Base-by-base conservation (phyloP, 345 rosid species). In the Leavenworthia alabamica region DNA sequence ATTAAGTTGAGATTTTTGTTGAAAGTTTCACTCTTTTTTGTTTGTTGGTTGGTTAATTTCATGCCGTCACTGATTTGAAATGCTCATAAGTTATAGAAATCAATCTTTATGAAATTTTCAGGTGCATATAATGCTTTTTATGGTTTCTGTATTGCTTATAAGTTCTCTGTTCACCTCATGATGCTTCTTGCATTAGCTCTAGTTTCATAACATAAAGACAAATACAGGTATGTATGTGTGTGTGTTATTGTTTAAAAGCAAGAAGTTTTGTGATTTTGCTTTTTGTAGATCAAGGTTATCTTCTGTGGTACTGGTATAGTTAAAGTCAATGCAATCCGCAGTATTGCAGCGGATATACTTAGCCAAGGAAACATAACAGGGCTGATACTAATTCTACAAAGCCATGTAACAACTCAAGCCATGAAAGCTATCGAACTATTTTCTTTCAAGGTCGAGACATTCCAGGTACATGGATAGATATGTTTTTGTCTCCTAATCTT, bases 361-460 rank as follows among this genome's bases (percentile, higher is more conserved):
- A 82, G 77, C 58, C 79, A 67, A 76, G 97, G 77, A 36, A 78
- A 72, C 23, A 72, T 89, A 47, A 72, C 79, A 16, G 83, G 89
- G 11, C 73, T 93, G 73, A 83, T 93, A 43, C 50, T 93, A 28
- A 52, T 93, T 62, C 65, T 93, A 79, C 91, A 85, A 80, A 83
- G 63, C 69, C 73, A 80, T 16, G 83, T 87, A 19, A 83, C 99
- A 40, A 85, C 58, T 53, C 96, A 82, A 75, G 99, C 97, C 57
- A 23, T 56, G 71, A 89, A 84, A 72, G 86, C 97, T 47, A 33
- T 82, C 31, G 91, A 87, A 58, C 77, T 80, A 36, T 85, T 90
- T 73, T 22, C 79, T 2, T 89, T 93, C 64, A 93, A 85, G 61
- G 94, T 89, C 46, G 97, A 93, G 80, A 67, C 82, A 44, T 93